Conservation (phyloP, 345 rosid species). For the Ceriops tagal region DNA sequence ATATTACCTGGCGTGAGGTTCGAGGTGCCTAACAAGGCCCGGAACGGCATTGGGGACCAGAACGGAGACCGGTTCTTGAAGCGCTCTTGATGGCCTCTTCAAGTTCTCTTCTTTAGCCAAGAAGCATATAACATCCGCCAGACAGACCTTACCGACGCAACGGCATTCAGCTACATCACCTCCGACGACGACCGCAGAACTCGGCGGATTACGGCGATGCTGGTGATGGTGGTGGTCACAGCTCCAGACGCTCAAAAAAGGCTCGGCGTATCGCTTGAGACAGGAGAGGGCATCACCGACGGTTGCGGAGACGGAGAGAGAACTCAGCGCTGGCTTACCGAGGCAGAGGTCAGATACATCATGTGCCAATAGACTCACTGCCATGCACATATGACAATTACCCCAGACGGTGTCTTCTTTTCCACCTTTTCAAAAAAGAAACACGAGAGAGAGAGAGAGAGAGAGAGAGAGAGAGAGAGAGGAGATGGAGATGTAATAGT, state of each 20-base stretch:
- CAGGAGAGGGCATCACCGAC: constrained; percentile 55
- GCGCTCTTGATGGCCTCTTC: constrained; percentile 35
- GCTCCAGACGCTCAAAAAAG: constrained; percentile 54
- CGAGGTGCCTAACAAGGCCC: constrained; percentile 44
- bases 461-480: background rate
- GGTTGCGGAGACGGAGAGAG: constrained; percentile 49
- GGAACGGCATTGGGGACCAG: constrained; percentile 28
- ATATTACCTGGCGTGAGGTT: constrained; percentile 48
- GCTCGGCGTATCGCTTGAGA: constrained; percentile 39
- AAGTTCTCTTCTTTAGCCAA: constrained; percentile 49
- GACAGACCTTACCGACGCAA: constrained; percentile 66
- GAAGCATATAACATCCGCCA: constrained; percentile 60
- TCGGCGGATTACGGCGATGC: background rate
- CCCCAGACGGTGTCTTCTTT: background rate
- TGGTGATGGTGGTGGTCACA: constrained; percentile 32
- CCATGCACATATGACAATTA: constrained; percentile 44
- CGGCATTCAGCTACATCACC: constrained; percentile 25
- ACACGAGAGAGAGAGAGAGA: background rate
- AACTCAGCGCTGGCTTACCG: constrained; percentile 62
- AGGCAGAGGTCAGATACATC: constrained; percentile 61
- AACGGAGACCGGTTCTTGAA: constrained; percentile 38
- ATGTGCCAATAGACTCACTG: constrained; percentile 41
- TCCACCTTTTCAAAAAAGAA: background rate
- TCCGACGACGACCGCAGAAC: background rate
- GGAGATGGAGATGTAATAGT: too few relatives aligned